These are phyloP conservation scores for Heterobasidion occidentale DNA, from an alignment of 1,284 basidiomycete species.

Conservation along the genomic window DNA sequence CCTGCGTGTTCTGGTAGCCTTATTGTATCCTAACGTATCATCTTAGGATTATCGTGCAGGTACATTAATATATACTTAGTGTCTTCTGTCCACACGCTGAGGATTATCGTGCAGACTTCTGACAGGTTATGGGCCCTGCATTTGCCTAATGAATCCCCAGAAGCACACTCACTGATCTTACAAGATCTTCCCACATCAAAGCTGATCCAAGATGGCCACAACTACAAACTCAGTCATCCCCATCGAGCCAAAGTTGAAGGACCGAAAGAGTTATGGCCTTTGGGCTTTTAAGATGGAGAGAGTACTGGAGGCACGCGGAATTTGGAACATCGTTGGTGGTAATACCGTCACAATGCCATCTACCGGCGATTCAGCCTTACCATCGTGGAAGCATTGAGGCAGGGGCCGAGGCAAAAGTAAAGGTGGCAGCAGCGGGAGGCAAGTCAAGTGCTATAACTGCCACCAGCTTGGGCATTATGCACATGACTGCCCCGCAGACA, in stretches of 20 bases:
- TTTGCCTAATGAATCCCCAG: neutral
- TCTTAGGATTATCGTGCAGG: no score
- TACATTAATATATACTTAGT: neutral
- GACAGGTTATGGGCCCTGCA: conserved; percentile 1
- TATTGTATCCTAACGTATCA: no score
- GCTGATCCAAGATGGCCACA: neutral
- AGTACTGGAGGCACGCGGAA: neutral
- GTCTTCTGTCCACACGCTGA: neutral
- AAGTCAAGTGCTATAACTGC: neutral
- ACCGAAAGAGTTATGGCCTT: neutral
- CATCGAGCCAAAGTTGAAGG: neutral
- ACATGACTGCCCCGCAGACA: neutral
- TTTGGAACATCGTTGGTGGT: neutral
- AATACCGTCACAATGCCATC: neutral
- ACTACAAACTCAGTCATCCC: neutral
- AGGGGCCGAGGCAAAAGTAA: neutral
- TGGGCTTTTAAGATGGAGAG: neutral
- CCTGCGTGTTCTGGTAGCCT: no score
- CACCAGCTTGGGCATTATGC: neutral
- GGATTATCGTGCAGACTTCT: neutral
- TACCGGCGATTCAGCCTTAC: neutral
- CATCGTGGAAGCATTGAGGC: neutral
- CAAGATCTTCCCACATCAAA: neutral
- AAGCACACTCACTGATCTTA: neutral
- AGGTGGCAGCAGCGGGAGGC: neutral